Percentiles rank a stretch among this genome's conserved stretches.
These are phyloP conservation scores for Zoysia japonica DNA, from an alignment of 176 grass and related monocot species.

Conservation along the genomic window DNA sequence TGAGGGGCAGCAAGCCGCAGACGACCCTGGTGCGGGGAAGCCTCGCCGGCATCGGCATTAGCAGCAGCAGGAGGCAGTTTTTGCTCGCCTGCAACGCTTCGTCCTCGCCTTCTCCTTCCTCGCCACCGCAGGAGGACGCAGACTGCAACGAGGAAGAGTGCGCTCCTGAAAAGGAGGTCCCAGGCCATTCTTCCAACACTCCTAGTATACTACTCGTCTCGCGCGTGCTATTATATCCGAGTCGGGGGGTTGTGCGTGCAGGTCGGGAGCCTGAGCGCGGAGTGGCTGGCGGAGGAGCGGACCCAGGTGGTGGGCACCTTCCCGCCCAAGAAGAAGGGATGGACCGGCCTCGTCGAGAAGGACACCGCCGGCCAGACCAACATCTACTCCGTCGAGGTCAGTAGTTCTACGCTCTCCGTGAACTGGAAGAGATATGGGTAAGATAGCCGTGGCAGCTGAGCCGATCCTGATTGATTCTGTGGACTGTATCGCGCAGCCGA, in stretches of 20 bases:
- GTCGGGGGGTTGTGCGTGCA: constrained; percentile 11
- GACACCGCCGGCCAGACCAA: constrained; percentile 97
- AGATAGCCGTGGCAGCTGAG: too few relatives aligned
- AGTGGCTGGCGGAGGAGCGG: constrained; percentile 83
- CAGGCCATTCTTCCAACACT: background rate
- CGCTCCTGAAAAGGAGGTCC: constrained; percentile 91
- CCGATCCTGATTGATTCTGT: too few relatives aligned
- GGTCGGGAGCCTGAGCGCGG: constrained; percentile 87
- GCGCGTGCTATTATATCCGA: background rate
- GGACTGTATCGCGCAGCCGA: too few relatives aligned
- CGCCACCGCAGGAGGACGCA: constrained; percentile 49
- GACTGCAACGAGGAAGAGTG: constrained; percentile 91
- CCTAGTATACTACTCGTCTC: background rate
- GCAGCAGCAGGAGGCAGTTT: constrained; percentile 36
- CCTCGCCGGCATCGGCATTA: constrained; percentile 4
- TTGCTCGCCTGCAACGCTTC: constrained; percentile 58
- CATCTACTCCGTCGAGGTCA: constrained; percentile 90
- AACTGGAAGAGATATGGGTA: too few relatives aligned
- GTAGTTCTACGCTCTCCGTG: too few relatives aligned
- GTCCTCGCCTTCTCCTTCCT: background rate
- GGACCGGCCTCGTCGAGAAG: constrained; percentile 85
- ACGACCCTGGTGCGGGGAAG: constrained; percentile 4
- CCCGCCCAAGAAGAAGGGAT: constrained; percentile 66
- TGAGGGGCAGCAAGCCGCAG: constrained; percentile 48
- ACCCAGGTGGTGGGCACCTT: constrained; percentile 83